phyloP scores from a whole-genome alignment of 108 stramenopile genomes.

The Skeletonema grethae region DNA sequence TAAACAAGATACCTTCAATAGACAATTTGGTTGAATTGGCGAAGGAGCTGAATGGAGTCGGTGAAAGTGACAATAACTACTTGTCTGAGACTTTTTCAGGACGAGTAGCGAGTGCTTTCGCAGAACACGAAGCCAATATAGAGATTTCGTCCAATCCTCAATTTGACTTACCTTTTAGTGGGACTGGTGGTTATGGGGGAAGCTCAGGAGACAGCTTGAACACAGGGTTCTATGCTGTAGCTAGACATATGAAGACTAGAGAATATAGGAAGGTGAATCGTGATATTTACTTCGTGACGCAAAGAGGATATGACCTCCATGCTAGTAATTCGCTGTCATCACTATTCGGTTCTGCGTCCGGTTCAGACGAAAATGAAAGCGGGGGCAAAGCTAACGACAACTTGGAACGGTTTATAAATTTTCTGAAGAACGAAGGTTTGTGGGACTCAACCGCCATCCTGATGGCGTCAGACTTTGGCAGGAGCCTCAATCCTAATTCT shows the following conservation, averaged over 20 bases:
- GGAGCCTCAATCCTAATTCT: constrained; percentile 45
- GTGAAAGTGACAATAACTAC: constrained; percentile 9
- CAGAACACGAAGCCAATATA: constrained; percentile 10
- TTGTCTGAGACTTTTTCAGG: constrained; percentile 14
- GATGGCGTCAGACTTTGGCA: constrained; percentile 45
- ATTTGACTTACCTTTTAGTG: constrained; percentile 4
- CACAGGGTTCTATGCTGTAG: not conserved
- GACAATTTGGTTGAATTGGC: constrained; percentile 21
- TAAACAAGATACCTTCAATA: constrained; percentile 16
- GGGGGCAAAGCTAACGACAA: constrained; percentile 19
- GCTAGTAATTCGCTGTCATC: constrained; percentile 2
- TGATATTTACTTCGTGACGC: constrained; percentile 25
- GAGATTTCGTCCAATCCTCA: constrained; percentile 17
- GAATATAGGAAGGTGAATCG: constrained; percentile 25
- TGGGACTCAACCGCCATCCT: constrained; percentile 50
- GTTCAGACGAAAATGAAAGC: no score
- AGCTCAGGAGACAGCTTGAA: not conserved
- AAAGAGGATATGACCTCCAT: constrained; percentile 37
- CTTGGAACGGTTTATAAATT: constrained; percentile 24
- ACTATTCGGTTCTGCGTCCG: not conserved
- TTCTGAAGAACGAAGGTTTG: constrained; percentile 35
- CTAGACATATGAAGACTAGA: constrained; percentile 1
- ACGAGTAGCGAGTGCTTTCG: constrained; percentile 17
- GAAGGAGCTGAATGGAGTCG: constrained; percentile 26
- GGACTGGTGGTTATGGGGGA: not conserved